A percentile compares a stretch with the other conserved stretches of the same genome.
Evolutionary conservation across 1,139 yeast species (phyloP).

Genomic region (Saccharomyces hybrid): DNA sequence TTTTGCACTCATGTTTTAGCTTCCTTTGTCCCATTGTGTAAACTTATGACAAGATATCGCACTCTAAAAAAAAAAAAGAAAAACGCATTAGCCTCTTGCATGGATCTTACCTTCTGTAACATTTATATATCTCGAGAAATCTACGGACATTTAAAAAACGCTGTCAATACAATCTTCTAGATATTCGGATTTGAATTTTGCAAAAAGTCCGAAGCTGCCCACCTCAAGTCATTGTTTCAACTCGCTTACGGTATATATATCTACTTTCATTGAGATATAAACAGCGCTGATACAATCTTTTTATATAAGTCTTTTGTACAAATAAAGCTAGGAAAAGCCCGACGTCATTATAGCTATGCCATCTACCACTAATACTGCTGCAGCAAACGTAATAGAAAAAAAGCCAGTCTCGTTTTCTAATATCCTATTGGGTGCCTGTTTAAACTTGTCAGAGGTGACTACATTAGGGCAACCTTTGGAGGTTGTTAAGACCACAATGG

Average conservation of each 20-base stretch:
- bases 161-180: neutral
- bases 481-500: slow-evolving; percentile 95
- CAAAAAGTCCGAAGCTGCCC: neutral
- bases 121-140: neutral
- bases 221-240: neutral
- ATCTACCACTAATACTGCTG: slow-evolving; percentile 1
- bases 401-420: slow-evolving; percentile 86
- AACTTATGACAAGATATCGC: neutral
- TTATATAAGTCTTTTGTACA: neutral
- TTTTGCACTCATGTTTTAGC: neutral
- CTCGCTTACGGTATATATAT: neutral
- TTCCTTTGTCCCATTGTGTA: neutral
- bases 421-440: slow-evolving; percentile 86
- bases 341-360: neutral
- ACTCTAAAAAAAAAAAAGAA: neutral
- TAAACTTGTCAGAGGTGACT: slow-evolving; percentile 87
- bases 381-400: slow-evolving; percentile 38
- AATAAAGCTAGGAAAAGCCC: neutral
- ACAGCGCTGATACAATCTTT: neutral
- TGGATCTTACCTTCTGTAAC: neutral
- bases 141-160: neutral
- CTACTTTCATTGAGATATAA: neutral
- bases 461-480: slow-evolving; percentile 95
- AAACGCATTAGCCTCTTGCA: neutral
- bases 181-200: neutral